These are phyloP conservation scores for Plectosphaerella plurivora DNA, from an alignment of 2,329 filamentous ascomycete genomes.

Conservation along the genomic window DNA sequence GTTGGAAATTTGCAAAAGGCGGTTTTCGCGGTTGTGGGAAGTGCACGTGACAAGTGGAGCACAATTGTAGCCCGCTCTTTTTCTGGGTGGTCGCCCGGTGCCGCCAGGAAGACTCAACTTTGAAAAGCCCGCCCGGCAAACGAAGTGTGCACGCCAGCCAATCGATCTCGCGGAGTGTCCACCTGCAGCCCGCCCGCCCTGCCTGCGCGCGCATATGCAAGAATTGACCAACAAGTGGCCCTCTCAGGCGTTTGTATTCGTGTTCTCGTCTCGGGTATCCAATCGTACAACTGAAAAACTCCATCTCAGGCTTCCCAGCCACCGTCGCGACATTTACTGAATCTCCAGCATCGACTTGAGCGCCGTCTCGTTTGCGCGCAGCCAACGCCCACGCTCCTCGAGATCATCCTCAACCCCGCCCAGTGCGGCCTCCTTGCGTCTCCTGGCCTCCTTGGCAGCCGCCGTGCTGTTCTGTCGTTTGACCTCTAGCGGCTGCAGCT, in stretches of 20 bases:
- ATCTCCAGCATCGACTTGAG: slow-evolving; percentile 61
- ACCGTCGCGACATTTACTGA: slow-evolving; percentile 18
- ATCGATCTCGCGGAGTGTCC: background rate
- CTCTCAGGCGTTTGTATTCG: background rate
- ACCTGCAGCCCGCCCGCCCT: background rate
- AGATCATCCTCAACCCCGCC: slow-evolving; percentile 67
- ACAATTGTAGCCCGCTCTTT: no score
- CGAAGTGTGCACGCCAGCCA: no score
- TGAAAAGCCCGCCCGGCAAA: no score
- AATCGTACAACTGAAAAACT: background rate
- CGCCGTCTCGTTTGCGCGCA: slow-evolving; percentile 61
- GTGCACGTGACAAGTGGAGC: background rate
- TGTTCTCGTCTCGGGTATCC: background rate
- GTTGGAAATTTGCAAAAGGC: no score
- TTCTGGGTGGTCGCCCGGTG: no score
- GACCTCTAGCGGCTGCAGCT: slow-evolving; percentile 64
- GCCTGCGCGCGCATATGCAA: background rate
- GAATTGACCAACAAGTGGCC: background rate
- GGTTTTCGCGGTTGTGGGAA: background rate
- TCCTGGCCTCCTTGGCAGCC: slow-evolving; percentile 66
- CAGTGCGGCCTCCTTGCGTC: slow-evolving; percentile 61
- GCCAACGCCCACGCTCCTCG: slow-evolving; percentile 73
- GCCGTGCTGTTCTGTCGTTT: slow-evolving; percentile 61
- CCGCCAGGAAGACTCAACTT: no score
- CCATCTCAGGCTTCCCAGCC: background rate